These are phyloP conservation scores for Suillus spraguei DNA, from an alignment of 768 basidiomycete genomes.

Conservation along the genomic window DNA sequence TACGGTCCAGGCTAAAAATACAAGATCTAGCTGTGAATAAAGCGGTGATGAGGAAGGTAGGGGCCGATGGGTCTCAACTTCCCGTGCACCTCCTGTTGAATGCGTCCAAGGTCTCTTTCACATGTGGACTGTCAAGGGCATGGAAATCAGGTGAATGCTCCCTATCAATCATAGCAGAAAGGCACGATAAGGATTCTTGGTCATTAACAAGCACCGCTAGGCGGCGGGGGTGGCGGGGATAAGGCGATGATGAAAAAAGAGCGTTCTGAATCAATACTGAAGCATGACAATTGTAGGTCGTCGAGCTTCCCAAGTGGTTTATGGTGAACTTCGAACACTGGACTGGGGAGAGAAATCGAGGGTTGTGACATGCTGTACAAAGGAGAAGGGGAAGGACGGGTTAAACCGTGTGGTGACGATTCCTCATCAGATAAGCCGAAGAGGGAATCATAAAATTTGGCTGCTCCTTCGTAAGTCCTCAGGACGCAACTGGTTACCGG, in stretches of 20 bases:
- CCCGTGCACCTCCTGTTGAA: slow-evolving; percentile 6
- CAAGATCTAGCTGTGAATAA: background rate
- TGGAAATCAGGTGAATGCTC: slow-evolving; percentile 20
- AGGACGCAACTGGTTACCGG: background rate
- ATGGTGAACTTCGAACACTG: slow-evolving; percentile 17
- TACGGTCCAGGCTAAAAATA: background rate
- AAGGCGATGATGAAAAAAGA: background rate
- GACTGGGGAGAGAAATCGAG: slow-evolving; percentile 35
- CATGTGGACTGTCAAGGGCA: slow-evolving; percentile 32
- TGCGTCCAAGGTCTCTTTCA: slow-evolving; percentile 24
- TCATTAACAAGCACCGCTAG: slow-evolving; percentile 44
- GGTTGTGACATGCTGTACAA: slow-evolving; percentile 32
- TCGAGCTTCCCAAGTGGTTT: slow-evolving; percentile 2
- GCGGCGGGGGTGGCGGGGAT: slow-evolving; percentile 36
- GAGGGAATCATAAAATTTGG: slow-evolving; percentile 12
- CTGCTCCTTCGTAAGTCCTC: background rate
- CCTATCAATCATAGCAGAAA: slow-evolving; percentile 41
- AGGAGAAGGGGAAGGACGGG: slow-evolving; percentile 40
- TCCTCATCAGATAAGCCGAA: slow-evolving; percentile 15
- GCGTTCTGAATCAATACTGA: background rate
- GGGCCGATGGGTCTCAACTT: background rate
- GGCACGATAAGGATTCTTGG: slow-evolving; percentile 32
- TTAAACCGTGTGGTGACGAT: slow-evolving; percentile 10
- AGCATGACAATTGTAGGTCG: background rate
- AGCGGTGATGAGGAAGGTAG: background rate